A percentile compares a stretch with the other conserved stretches of the same genome.
Conservation (phyloP, 805 yeast species). For the Ogataea nitratoaversa region DNA sequence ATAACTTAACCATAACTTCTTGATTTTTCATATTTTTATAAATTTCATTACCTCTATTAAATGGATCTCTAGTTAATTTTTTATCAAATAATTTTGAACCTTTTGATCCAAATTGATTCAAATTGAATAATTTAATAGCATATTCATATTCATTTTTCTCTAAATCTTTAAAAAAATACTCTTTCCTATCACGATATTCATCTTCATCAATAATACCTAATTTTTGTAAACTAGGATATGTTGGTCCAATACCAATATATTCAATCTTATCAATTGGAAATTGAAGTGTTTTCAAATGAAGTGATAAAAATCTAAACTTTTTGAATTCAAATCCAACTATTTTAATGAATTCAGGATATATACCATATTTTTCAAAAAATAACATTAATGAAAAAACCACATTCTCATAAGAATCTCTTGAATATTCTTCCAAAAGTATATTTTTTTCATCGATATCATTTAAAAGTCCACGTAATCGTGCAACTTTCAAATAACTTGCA, state of each 20-base stretch:
- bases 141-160: conserved; percentile 42
- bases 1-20: conserved; percentile 11
- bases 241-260: conserved; percentile 59
- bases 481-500: conserved; percentile 48
- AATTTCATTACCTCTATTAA: conserved; percentile 16
- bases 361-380: conserved; percentile 42
- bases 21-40: conserved; percentile 9
- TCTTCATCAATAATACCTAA: conserved; percentile 5
- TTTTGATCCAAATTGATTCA: conserved; percentile 56
- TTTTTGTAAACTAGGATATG: conserved; percentile 29
- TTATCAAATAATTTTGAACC: conserved; percentile 40
- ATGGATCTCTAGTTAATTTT: conserved; percentile 56
- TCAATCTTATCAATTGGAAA: conserved; percentile 34
- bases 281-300: conserved; percentile 51
- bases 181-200: conserved; percentile 21
- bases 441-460: conserved; percentile 1
- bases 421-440: conserved; percentile 60
- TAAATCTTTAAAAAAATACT: conserved; percentile 45
- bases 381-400: conserved; percentile 55
- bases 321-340: conserved; percentile 78
- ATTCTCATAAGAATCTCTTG: conserved; percentile 79
- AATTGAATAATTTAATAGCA: conserved; percentile 50
- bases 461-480: conserved; percentile 30
- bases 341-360: conserved; percentile 49
- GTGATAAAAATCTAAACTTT: conserved; percentile 48